Evolutionary conservation across 2,329 filamentous ascomycete genomes (phyloP), one percentile per base, ranked within the genome.

Genomic region (Periconia digitata): DNA sequence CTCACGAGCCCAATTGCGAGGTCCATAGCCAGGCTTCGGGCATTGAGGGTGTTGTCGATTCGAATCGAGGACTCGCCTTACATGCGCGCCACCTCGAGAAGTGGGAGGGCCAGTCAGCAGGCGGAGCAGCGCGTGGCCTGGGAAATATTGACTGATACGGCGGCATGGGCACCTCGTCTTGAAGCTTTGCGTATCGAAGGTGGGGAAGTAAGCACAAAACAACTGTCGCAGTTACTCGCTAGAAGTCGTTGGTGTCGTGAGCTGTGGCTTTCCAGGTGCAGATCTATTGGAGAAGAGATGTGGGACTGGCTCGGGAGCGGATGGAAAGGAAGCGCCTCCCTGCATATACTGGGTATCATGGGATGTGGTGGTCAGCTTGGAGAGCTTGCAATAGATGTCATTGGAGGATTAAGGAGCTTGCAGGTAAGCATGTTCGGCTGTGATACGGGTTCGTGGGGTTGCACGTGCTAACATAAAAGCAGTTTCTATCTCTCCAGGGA

Each of bases 401-500:
- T 66, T 42, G 54, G 49, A 15, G 47, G 20, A 23, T 34, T 66
- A 43, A 34, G 23, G 1, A 40, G 39, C 3, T 44, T 70, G 34
- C 43, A 64, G 54, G 66, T 70, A 55, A 45, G 55, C 35, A 27
- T 13, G 27, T 21, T 15, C 18, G 13, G 16, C 20, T 46, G 39
- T 13, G 22, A 37, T 44, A 23, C n/a, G 17, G 40, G 20, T 16
- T 29, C 32, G 29, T 27, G 34, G 35, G 45, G 23, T 29, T 8
- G 1, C 35, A 2, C 21, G n/a, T 49, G 37, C 10, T 40, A 17
- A 46, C 48, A 53, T 24, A 49, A 6, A 37, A 7, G 22, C 42
- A 70, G 67, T 52, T 55, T 24, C 51, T 71, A 8, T 46, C 57
- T 21, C 32, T 71, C 27, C 56, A 61, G n/a, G 61, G 58, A 2